Evolutionary conservation across 805 yeast species (phyloP), one percentile per base, ranked within the genome.

Genomic region (Henningerozyma blattae): DNA sequence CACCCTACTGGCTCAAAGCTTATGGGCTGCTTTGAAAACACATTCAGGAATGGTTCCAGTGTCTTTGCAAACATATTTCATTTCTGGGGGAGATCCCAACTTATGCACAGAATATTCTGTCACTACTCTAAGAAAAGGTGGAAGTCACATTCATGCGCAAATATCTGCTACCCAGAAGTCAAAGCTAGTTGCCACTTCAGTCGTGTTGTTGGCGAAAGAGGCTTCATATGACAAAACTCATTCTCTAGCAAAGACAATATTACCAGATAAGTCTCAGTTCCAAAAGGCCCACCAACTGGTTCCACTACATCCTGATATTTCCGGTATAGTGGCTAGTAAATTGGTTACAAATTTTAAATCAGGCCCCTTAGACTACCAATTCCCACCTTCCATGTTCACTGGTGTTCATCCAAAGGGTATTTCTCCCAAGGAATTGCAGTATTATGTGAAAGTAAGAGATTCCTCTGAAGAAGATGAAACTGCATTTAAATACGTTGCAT

Each of bases 41-140:
- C 61, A 72, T 5, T 64, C 66, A n/a, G 44, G 52, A 15, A 70
- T 68, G 54, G 58, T 58, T 19, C 85, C 86, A 1, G 65, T 69
- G 22, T 69, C 83, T 9, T 56, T 75, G 36, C 86, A 78, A 47
- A 65, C 76, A 14, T 75, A 71, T 49, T 79, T 79, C 45, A 49
- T 79, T 6, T 53, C 58, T 13, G 71, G 77, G 1, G 85, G 81
- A 0, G 56, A 63, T 27, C 62, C 68, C 0, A 44, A 45, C 1
- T 40, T 55, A 1, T 68, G 70, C 14, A 66, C 76, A 43, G 56
- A 56, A 7, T 81, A 76, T 50, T 58, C 64, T 24, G 86, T 81
- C 5, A 55, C 52, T 15, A 62, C 61, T 28, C 48, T 77, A 17
- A 62, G 72, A 34, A 69, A 70, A 28, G 78, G 77, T 7, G 68